phyloP scores from a whole-genome alignment of 768 basidiomycete genomes.

The Trametes villosa region DNA sequence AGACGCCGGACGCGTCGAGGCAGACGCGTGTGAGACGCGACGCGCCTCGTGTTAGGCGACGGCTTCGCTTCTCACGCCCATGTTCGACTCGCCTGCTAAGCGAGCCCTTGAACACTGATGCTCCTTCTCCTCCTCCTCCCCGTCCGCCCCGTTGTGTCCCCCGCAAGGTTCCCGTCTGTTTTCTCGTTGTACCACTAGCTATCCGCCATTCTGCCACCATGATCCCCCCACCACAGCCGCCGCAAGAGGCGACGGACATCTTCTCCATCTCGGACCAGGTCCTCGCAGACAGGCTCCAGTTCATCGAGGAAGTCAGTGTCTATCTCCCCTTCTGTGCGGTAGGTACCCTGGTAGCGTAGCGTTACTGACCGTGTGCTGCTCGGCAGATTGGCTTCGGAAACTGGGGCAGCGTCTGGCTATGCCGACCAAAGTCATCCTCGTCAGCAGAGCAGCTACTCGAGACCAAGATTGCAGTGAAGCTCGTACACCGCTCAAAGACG shows the following conservation, averaged over 20 bases:
- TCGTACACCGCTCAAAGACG: slow-evolving; percentile 84
- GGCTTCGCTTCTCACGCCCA: slow-evolving; percentile 21
- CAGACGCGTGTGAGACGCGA: slow-evolving; percentile 18
- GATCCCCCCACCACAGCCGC: slow-evolving; percentile 36
- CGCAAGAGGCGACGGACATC: slow-evolving; percentile 54
- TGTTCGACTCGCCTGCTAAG: slow-evolving; percentile 22
- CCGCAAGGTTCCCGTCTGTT: slow-evolving; percentile 19
- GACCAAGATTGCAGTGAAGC: slow-evolving; percentile 83
- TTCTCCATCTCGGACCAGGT: slow-evolving; percentile 77
- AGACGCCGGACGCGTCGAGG: neutral
- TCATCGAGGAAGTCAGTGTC: slow-evolving; percentile 70
- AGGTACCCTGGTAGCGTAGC: slow-evolving; percentile 1
- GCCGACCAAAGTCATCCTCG: slow-evolving; percentile 55
- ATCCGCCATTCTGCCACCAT: slow-evolving; percentile 15
- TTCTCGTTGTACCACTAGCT: slow-evolving; percentile 26
- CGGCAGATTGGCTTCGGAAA: slow-evolving; percentile 85
- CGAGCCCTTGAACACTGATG: slow-evolving; percentile 11
- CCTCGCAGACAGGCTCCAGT: slow-evolving; percentile 70
- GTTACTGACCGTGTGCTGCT: slow-evolving; percentile 1
- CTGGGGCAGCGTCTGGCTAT: slow-evolving; percentile 92
- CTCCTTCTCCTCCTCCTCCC: neutral
- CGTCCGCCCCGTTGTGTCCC: slow-evolving; percentile 1
- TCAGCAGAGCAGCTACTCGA: slow-evolving; percentile 43
- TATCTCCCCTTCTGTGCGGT: neutral
- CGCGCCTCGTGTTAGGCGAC: slow-evolving; percentile 13